Percentiles rank a stretch among this genome's conserved stretches.
phyloP scores from a whole-genome alignment of 208 protist genomes.

The Trypanosoma cruzi region DNA sequence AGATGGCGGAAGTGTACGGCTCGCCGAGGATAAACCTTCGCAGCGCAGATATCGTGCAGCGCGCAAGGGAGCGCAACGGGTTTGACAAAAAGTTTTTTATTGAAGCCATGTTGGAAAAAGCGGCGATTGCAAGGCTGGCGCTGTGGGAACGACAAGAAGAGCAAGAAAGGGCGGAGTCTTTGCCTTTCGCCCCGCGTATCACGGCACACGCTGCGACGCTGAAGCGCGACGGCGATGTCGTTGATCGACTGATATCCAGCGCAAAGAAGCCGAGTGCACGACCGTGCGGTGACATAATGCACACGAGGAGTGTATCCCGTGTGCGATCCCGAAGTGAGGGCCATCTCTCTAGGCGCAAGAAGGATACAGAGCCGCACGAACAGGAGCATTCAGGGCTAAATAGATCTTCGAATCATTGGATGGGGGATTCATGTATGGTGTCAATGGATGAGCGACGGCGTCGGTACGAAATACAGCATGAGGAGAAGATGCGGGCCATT shows the following conservation, averaged over 20 bases:
- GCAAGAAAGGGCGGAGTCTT: background rate
- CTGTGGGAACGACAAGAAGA: conserved; percentile 27
- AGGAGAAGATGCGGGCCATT: conserved; percentile 31
- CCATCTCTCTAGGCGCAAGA: background rate
- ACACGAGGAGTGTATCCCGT: background rate
- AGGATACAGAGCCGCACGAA: background rate
- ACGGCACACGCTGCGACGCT: conserved; percentile 34
- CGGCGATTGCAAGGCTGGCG: conserved; percentile 14
- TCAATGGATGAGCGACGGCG: conserved; percentile 4
- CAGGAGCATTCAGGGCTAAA: background rate
- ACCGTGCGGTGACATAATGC: background rate
- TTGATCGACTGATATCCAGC: conserved; percentile 14
- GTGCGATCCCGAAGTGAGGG: background rate
- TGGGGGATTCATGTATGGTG: background rate
- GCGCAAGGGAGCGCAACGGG: conserved; percentile 4
- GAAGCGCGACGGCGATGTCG: conserved; percentile 11
- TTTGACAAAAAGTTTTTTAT: background rate
- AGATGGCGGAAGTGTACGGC: background rate
- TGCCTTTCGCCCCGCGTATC: conserved; percentile 22
- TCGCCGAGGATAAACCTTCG: conserved; percentile 24
- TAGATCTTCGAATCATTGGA: background rate
- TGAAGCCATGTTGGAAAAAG: conserved; percentile 25
- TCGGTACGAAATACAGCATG: conserved; percentile 10
- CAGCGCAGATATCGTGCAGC: conserved; percentile 11
- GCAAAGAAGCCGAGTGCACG: background rate